Conservation (phyloP, 257 asterid species). For the Datura wrightii region DNA sequence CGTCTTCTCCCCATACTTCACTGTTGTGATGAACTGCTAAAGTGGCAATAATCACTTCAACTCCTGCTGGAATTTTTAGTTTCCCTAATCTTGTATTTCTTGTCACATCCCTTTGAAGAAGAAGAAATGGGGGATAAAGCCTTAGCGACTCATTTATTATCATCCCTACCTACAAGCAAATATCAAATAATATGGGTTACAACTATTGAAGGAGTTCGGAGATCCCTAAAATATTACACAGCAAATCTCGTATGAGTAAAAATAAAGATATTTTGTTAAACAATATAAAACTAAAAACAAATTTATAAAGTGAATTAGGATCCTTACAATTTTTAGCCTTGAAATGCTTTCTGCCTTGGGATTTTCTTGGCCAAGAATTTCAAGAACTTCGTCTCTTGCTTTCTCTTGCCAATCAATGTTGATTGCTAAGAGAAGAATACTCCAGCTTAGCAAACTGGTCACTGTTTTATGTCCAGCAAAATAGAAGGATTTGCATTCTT, state of each 20-base stretch:
- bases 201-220: too few species aligned
- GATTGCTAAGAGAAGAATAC: constrained; percentile 53
- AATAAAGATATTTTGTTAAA: not conserved
- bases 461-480: constrained; percentile 82
- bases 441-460: constrained; percentile 63
- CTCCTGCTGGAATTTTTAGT: constrained; percentile 47
- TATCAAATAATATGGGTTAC: not conserved
- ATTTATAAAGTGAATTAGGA: too few species aligned
- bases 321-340: too few species aligned
- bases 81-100: constrained; percentile 50
- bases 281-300: too few species aligned
- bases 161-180: constrained; percentile 52
- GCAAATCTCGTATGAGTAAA: too few species aligned
- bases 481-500: constrained; percentile 73
- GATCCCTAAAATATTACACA: too few species aligned
- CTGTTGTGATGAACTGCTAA: constrained; percentile 68
- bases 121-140: constrained; percentile 68
- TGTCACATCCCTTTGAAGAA: constrained; percentile 44
- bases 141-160: constrained; percentile 62
- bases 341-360: too few species aligned
- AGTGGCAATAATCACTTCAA: constrained; percentile 55
- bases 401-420: constrained; percentile 51
- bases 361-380: too few species aligned
- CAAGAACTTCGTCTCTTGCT: constrained; percentile 60
- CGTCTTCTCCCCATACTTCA: constrained; percentile 68